phyloP scores from a whole-genome alignment of 257 asterid genomes.

The Solanum sparsipilum region DNA sequence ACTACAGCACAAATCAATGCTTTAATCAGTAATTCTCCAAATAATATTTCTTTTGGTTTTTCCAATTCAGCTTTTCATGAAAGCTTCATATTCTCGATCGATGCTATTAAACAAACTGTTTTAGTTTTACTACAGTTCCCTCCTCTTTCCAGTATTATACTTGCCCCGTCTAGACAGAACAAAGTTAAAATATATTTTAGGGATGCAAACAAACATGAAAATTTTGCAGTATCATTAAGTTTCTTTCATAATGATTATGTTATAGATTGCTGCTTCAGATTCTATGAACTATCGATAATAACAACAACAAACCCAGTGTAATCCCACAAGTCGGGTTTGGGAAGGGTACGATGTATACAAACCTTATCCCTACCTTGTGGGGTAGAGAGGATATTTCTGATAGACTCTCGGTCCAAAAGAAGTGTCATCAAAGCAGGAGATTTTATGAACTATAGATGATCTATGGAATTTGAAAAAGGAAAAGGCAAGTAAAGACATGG shows the following conservation, averaged over 20 bases:
- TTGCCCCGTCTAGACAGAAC: not conserved
- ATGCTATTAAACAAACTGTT: not conserved
- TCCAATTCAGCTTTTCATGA: not conserved
- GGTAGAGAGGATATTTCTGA: not conserved
- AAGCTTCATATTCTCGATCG: not conserved
- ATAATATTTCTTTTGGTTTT: not conserved
- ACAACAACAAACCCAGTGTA: not conserved
- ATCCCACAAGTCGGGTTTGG: not conserved
- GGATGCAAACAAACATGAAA: not conserved
- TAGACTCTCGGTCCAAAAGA: not conserved
- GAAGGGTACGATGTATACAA: not conserved
- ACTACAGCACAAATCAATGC: not conserved
- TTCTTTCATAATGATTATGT: not conserved
- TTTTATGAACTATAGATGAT: not conserved
- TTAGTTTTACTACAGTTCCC: not conserved
- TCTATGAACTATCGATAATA: not conserved
- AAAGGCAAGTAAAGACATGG: not conserved
- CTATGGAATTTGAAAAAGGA: not conserved
- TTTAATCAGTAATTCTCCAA: not conserved
- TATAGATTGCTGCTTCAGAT: not conserved
- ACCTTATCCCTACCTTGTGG: not conserved
- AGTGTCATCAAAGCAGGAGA: not conserved
- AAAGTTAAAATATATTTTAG: not conserved
- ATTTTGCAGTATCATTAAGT: not conserved
- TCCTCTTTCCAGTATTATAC: not conserved